These are phyloP conservation scores for Allantophomopsis cytisporea DNA, from an alignment of 2,329 filamentous ascomycete species.

Conservation along the genomic window DNA sequence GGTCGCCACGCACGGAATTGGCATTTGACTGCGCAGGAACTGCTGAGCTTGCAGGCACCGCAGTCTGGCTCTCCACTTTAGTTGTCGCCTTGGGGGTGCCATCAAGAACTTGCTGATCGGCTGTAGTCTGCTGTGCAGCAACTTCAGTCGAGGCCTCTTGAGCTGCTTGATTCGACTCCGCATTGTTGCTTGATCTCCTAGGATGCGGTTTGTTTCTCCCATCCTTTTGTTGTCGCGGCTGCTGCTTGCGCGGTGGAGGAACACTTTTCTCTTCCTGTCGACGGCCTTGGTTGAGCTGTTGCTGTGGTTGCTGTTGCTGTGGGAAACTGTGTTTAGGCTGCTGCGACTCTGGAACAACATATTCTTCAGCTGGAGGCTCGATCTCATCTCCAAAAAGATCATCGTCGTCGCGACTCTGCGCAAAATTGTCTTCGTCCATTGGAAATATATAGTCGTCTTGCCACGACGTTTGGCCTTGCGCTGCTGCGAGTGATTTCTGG, in stretches of 20 bases:
- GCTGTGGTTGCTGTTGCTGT: not conserved
- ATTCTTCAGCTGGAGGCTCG: constrained; percentile 9
- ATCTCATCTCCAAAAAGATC: constrained; percentile 20
- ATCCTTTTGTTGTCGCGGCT: no score
- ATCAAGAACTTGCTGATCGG: no score
- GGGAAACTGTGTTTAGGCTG: not conserved
- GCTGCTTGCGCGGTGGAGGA: not conserved
- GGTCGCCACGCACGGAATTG: constrained; percentile 33
- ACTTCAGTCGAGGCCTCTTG: no score
- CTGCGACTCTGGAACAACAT: constrained; percentile 6
- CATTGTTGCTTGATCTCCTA: no score
- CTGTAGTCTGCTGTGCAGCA: no score
- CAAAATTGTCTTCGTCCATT: constrained; percentile 18
- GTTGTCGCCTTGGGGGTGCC: no score
- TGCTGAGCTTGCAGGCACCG: not conserved
- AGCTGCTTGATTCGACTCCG: no score
- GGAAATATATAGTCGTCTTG: not conserved
- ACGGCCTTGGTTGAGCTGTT: not conserved
- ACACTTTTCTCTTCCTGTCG: not conserved
- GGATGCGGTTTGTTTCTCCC: no score
- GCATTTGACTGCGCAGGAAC: constrained; percentile 3
- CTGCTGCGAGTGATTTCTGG: no score
- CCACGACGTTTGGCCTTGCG: no score
- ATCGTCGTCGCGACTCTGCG: constrained; percentile 17
- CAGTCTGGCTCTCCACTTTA: no score